phyloP scores from a whole-genome alignment of 2,329 filamentous ascomycete genomes.

The Colletotrichum tabaci region DNA sequence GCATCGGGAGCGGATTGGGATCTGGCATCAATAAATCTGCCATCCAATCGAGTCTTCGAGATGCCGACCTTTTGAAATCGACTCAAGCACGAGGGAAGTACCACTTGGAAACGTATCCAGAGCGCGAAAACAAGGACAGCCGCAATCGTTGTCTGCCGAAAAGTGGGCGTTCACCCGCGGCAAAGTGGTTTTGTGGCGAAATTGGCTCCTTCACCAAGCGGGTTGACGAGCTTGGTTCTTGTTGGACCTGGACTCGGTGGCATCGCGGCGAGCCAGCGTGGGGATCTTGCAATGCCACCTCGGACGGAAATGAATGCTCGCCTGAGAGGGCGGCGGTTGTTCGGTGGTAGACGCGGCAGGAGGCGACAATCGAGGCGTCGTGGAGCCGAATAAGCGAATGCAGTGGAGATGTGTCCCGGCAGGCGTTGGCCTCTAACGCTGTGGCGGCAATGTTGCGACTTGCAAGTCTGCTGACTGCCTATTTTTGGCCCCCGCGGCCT shows the following conservation, averaged over 20 bases:
- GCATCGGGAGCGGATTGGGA: conserved; percentile 21
- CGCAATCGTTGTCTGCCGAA: neutral
- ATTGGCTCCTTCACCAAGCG: conserved; percentile 4
- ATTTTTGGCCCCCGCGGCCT: conserved; percentile 27
- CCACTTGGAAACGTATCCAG: conserved; percentile 13
- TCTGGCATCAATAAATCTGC: conserved; percentile 18
- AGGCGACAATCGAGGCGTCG: conserved; percentile 24
- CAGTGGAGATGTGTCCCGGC: conserved; percentile 2
- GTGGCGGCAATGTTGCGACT: conserved; percentile 20
- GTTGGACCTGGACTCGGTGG: conserved; percentile 11
- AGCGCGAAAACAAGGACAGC: conserved; percentile 18
- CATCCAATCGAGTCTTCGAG: conserved; percentile 31
- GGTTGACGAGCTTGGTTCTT: conserved; percentile 6
- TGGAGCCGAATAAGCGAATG: conserved; percentile 15
- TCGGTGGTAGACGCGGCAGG: conserved; percentile 32
- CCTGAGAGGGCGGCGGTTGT: conserved; percentile 28
- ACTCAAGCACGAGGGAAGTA: conserved; percentile 23
- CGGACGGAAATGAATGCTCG: conserved; percentile 24
- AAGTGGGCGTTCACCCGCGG: neutral
- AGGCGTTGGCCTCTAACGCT: conserved; percentile 23
- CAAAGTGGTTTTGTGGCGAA: conserved; percentile 24
- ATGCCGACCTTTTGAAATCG: conserved; percentile 5
- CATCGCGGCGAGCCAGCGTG: conserved; percentile 15
- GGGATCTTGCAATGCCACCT: conserved; percentile 20
- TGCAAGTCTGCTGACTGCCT: conserved; percentile 32